Evolutionary conservation across 2,329 filamentous ascomycete genomes (phyloP).

Genomic region (Ophiocordyceps camponoti-floridani): DNA sequence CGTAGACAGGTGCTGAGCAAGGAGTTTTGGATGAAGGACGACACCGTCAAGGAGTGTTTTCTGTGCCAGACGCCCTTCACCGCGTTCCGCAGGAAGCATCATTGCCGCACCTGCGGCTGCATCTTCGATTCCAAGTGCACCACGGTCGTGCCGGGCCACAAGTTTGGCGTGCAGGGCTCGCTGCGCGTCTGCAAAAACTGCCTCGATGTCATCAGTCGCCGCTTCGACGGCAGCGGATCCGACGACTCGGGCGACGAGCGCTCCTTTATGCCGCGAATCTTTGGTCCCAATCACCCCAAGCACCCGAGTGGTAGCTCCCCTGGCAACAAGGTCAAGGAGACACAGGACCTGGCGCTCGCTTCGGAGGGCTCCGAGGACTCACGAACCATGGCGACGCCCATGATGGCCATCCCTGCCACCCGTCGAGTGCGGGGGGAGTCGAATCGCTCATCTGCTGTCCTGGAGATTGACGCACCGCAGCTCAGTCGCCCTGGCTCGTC

Average conservation of each 20-base stretch:
- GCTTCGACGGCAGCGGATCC: slow-evolving; percentile 72
- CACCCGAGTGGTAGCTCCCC: slow-evolving; percentile 12
- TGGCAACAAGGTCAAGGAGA: slow-evolving; percentile 16
- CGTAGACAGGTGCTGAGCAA: slow-evolving; percentile 78
- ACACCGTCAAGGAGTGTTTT: slow-evolving; percentile 95
- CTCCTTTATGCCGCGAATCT: slow-evolving; percentile 46
- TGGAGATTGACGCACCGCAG: slow-evolving; percentile 77
- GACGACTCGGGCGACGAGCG: slow-evolving; percentile 74
- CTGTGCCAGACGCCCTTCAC: slow-evolving; percentile 80
- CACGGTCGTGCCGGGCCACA: slow-evolving; percentile 68
- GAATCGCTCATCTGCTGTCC: slow-evolving; percentile 69
- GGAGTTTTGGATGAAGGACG: slow-evolving; percentile 98
- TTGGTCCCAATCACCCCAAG: slow-evolving; percentile 34
- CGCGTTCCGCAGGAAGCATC: slow-evolving; percentile 88
- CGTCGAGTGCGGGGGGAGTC: slow-evolving; percentile 54
- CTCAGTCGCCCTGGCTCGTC: slow-evolving; percentile 87
- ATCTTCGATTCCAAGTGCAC: slow-evolving; percentile 98
- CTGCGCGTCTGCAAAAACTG: slow-evolving; percentile 88
- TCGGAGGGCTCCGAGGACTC: slow-evolving; percentile 25
- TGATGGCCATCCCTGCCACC: slow-evolving; percentile 54
- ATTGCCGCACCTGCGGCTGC: slow-evolving; percentile 90
- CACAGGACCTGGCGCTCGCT: slow-evolving; percentile 18
- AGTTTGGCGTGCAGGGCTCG: slow-evolving; percentile 71
- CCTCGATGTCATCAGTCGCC: slow-evolving; percentile 74
- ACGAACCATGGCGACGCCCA: slow-evolving; percentile 43